Evolutionary conservation across 1,284 basidiomycete species (phyloP).

Genomic region (Singerocomus inundabilis): DNA sequence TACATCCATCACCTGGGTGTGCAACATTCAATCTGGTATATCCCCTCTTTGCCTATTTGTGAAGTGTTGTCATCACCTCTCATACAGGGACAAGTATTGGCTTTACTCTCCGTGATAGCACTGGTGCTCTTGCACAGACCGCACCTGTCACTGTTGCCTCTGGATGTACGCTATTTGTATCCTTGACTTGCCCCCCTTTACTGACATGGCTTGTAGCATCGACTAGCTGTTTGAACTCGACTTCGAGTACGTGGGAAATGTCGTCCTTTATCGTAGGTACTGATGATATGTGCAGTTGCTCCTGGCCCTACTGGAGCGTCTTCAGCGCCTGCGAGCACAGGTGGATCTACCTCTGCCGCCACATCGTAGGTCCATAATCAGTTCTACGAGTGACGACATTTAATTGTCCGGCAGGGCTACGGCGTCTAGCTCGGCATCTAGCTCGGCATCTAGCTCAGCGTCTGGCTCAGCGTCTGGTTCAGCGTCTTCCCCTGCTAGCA

Average conservation of each 20-base stretch:
- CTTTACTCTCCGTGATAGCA: conserved; percentile 52
- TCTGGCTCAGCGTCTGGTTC: too few species aligned
- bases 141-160: conserved; percentile 48
- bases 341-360: conserved; percentile 1
- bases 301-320: conserved; percentile 18
- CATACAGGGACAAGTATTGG: conserved; percentile 46
- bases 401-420: conserved; percentile 4
- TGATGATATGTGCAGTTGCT: conserved; percentile 21
- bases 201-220: conserved; percentile 28
- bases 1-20: conserved; percentile 46
- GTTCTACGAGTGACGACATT: conserved; percentile 1
- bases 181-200: background rate
- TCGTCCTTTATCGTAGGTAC: background rate
- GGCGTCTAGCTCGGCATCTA: conserved; percentile 8
- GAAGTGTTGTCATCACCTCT: background rate
- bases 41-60: background rate
- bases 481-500: conserved; percentile 12
- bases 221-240: conserved; percentile 33
- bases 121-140: conserved; percentile 45
- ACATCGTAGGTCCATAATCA: conserved; percentile 20
- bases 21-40: conserved; percentile 34
- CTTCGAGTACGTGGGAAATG: conserved; percentile 15
- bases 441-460: background rate
- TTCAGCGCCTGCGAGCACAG: conserved; percentile 10
- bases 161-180: conserved; percentile 41